Percentiles rank a stretch among this genome's conserved stretches.
phyloP scores from a whole-genome alignment of 2,329 filamentous ascomycete genomes.

The Cladosporium austrohemisphaericum region DNA sequence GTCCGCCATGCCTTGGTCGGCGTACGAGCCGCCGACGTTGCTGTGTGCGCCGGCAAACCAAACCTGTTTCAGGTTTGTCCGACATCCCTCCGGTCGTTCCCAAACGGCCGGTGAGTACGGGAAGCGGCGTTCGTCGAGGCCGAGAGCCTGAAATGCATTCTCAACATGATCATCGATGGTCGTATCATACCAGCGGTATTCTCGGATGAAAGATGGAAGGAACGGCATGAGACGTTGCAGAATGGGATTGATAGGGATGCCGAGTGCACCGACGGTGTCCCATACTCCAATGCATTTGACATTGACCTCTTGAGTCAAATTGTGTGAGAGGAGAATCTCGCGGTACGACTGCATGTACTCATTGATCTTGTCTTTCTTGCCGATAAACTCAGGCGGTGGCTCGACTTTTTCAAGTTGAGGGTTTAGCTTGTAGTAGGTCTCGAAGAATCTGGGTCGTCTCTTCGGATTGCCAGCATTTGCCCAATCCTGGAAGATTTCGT shows the following conservation, averaged over 20 bases:
- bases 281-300: conserved; percentile 43
- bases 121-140: conserved; percentile 50
- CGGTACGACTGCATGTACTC: conserved; percentile 29
- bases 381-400: conserved; percentile 19
- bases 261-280: conserved; percentile 46
- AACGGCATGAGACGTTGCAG: conserved; percentile 25
- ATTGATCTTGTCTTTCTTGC: conserved; percentile 15
- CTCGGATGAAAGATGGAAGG: conserved; percentile 29
- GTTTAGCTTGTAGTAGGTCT: conserved; percentile 22
- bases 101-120: conserved; percentile 53
- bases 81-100: conserved; percentile 30
- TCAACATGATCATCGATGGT: conserved; percentile 39
- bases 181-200: conserved; percentile 36
- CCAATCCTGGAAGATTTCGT: conserved; percentile 35
- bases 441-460: conserved; percentile 30
- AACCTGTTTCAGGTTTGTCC: conserved; percentile 46
- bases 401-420: conserved; percentile 18
- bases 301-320: conserved; percentile 19
- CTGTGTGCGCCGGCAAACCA: conserved; percentile 56
- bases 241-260: conserved; percentile 34
- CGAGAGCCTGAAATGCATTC: conserved; percentile 55
- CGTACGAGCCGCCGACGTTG: conserved; percentile 49
- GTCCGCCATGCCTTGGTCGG: conserved; percentile 33
- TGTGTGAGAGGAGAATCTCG: conserved; percentile 23
- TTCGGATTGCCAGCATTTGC: conserved; percentile 28